A percentile compares a stretch with the other conserved stretches of the same genome.
Evolutionary conservation across 1,284 basidiomycete genomes (phyloP).

Genomic region (Mycosarcoma mackinlayi): DNA sequence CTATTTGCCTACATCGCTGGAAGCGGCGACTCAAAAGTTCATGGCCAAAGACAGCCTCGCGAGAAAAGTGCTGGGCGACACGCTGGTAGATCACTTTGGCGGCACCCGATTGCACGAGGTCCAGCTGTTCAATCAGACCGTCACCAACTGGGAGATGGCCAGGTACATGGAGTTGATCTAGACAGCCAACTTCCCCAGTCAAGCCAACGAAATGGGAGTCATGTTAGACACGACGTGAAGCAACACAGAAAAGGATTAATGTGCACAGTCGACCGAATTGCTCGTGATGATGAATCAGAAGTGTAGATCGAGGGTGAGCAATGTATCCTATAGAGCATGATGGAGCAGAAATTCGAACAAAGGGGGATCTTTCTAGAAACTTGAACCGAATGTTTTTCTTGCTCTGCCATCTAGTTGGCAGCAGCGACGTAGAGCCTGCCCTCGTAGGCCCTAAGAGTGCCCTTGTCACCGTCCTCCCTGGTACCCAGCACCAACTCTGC

Average conservation of each 20-base stretch:
- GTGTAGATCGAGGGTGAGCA: too few relatives aligned
- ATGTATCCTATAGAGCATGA: too few relatives aligned
- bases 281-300: too few relatives aligned
- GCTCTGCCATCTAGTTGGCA: conserved; percentile 6
- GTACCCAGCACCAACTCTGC: conserved; percentile 29
- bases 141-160: conserved; percentile 92
- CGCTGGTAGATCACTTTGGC: conserved; percentile 91
- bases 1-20: conserved; percentile 76
- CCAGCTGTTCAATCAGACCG: conserved; percentile 83
- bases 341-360: too few relatives aligned
- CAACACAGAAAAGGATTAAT: too few relatives aligned
- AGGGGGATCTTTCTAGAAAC: too few relatives aligned
- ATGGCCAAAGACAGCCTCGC: conserved; percentile 82
- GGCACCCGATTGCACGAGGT: conserved; percentile 92
- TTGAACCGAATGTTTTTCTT: too few relatives aligned
- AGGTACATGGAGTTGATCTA: conserved; percentile 54
- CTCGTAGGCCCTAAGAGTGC: conserved; percentile 27
- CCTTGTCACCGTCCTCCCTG: conserved; percentile 13
- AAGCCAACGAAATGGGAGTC: too few relatives aligned
- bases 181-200: background rate
- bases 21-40: conserved; percentile 82
- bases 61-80: conserved; percentile 84
- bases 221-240: too few relatives aligned
- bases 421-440: conserved; percentile 39
- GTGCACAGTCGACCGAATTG: too few relatives aligned